A percentile compares a stretch with the other conserved stretches of the same genome.
Evolutionary conservation across 2,329 filamentous ascomycete genomes (phyloP).

Genomic region (Exophiala dermatitidis): DNA sequence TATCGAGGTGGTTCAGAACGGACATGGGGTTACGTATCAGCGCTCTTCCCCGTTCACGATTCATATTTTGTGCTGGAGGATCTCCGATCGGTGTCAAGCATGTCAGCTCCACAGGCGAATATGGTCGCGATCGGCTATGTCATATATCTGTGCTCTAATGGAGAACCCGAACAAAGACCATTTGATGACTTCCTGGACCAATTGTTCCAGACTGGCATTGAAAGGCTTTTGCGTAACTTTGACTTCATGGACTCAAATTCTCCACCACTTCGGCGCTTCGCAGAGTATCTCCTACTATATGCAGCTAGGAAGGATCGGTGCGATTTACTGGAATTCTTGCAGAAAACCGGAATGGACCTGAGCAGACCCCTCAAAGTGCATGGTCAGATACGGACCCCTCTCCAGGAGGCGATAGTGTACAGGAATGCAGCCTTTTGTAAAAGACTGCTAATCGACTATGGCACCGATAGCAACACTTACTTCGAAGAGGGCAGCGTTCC

Average conservation of each 20-base stretch:
- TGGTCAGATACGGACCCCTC: neutral
- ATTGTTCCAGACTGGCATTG: neutral
- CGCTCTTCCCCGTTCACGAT: neutral
- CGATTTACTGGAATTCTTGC: neutral
- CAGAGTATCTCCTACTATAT: neutral
- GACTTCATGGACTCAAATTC: neutral
- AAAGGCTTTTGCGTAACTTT: neutral
- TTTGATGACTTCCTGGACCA: neutral
- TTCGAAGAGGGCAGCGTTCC: neutral
- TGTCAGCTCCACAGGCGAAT: neutral
- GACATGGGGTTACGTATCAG: no score
- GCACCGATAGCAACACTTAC: neutral
- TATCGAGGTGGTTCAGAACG: no score
- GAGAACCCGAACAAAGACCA: neutral
- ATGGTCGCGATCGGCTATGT: neutral
- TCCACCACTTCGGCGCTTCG: neutral
- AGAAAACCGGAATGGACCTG: neutral
- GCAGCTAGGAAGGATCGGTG: neutral
- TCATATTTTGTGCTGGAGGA: neutral
- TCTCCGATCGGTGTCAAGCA: neutral
- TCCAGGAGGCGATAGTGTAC: neutral
- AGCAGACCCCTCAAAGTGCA: neutral
- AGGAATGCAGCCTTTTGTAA: neutral
- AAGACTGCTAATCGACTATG: slow-evolving; percentile 1
- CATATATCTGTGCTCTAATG: neutral